Evolutionary conservation across 345 rosid genomes (phyloP).

Genomic region (Tarenaya hassleriana): DNA sequence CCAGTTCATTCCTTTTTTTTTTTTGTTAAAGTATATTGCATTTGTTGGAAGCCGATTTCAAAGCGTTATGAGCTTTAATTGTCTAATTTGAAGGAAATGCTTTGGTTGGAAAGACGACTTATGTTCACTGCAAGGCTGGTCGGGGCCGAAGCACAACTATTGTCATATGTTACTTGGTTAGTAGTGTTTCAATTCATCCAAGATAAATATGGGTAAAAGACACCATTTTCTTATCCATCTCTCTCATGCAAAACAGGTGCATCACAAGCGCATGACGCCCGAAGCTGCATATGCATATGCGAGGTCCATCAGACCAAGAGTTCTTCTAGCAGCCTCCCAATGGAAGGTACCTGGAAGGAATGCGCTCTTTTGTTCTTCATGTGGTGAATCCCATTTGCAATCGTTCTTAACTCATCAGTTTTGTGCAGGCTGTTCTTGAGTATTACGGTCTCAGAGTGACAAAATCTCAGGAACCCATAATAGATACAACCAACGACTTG

Average conservation of each 20-base stretch:
- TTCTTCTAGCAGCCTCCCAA: conserved; percentile 79
- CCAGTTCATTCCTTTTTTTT: neutral
- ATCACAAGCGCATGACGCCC: conserved; percentile 78
- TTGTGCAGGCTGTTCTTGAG: conserved; percentile 74
- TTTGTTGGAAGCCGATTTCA: conserved; percentile 1
- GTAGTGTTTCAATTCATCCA: conserved; percentile 23
- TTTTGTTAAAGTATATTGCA: conserved; percentile 3
- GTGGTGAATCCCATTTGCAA: too few relatives aligned
- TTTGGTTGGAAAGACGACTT: conserved; percentile 48
- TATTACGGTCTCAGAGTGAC: conserved; percentile 51
- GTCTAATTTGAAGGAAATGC: conserved; percentile 50
- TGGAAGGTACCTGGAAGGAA: conserved; percentile 57
- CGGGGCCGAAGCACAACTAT: conserved; percentile 96
- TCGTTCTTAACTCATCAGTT: conserved; percentile 4
- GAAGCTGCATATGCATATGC: conserved; percentile 70
- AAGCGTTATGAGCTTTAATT: conserved; percentile 12
- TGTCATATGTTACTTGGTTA: conserved; percentile 85
- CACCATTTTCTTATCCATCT: conserved; percentile 4
- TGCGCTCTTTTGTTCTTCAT: neutral
- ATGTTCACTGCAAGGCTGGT: conserved; percentile 98
- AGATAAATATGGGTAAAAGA: neutral
- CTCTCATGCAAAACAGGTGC: conserved; percentile 53
- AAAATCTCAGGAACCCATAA: conserved; percentile 17
- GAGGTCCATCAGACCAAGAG: conserved; percentile 81
- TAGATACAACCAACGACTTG: conserved; percentile 16